These are phyloP conservation scores for Xerocomellus chrysenteron DNA, from an alignment of 768 basidiomycete genomes.

Conservation along the genomic window DNA sequence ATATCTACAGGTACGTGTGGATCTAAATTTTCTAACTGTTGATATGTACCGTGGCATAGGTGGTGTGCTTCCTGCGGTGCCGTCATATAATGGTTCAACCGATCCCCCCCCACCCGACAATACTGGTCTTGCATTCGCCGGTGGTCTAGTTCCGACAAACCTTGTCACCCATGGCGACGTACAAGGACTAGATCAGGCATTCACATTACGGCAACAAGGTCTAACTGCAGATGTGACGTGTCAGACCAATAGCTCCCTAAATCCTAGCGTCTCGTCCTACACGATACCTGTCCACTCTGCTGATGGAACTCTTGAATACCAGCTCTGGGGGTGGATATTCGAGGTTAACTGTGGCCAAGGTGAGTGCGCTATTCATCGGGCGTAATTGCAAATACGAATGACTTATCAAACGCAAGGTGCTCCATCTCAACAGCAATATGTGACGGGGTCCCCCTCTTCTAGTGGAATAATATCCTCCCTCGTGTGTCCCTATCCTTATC, in stretches of 20 bases:
- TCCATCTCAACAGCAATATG: slow-evolving; percentile 3
- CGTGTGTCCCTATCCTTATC: slow-evolving; percentile 3
- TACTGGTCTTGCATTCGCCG: background rate
- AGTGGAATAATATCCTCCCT: slow-evolving; percentile 2
- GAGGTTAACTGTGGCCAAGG: background rate
- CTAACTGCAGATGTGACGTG: slow-evolving; percentile 16
- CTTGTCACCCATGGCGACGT: too few relatives aligned
- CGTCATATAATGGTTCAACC: background rate
- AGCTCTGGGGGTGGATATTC: slow-evolving; percentile 7
- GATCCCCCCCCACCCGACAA: background rate
- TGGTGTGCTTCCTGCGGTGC: slow-evolving; percentile 7
- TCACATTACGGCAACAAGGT: slow-evolving; percentile 16
- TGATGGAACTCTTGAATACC: slow-evolving; percentile 2
- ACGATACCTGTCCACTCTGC: background rate
- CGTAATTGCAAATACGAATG: background rate
- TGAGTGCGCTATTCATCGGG: background rate
- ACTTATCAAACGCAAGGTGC: background rate
- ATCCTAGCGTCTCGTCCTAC: background rate
- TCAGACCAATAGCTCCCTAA: background rate
- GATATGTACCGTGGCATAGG: background rate
- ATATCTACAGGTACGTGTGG: slow-evolving; percentile 10
- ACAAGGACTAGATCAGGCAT: background rate
- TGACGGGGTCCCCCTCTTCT: background rate
- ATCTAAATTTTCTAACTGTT: background rate
- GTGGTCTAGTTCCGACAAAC: slow-evolving; percentile 2